These are phyloP conservation scores for Fusarium buharicum DNA, from an alignment of 2,329 filamentous ascomycete species.

Conservation along the genomic window DNA sequence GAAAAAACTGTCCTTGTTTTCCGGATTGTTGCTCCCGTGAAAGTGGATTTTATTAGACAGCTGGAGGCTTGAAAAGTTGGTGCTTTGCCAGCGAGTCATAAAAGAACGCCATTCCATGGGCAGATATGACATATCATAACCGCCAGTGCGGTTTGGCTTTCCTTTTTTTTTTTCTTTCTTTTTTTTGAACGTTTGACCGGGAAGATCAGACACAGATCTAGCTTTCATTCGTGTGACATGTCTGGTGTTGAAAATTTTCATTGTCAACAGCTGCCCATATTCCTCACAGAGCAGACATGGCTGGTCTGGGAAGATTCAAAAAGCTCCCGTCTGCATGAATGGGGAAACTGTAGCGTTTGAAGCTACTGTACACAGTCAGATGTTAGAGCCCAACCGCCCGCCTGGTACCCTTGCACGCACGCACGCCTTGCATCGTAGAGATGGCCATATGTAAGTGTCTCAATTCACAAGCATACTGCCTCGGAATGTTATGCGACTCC, in stretches of 20 bases:
- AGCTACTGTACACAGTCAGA: constrained; percentile 13
- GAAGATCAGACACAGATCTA: constrained; percentile 13
- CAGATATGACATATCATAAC: constrained; percentile 11
- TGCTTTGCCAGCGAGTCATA: constrained; percentile 12
- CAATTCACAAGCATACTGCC: constrained; percentile 14
- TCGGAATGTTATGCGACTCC: constrained; percentile 6
- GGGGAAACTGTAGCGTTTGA: constrained; percentile 3
- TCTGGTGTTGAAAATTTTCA: neutral
- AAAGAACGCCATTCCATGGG: neutral
- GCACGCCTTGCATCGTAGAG: constrained; percentile 5
- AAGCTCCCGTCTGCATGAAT: constrained; percentile 5
- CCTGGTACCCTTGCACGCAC: constrained; percentile 11
- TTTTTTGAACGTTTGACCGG: neutral
- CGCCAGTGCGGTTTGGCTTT: neutral
- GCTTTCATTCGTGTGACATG: constrained; percentile 4
- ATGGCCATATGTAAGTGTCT: constrained; percentile 11
- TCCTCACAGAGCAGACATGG: neutral
- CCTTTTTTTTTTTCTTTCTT: neutral
- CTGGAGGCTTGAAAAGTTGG: constrained; percentile 10
- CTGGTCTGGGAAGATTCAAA: neutral
- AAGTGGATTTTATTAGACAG: constrained; percentile 9
- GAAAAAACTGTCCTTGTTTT: constrained; percentile 15
- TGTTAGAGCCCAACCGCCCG: constrained; percentile 18
- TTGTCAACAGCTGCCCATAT: neutral
- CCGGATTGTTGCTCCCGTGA: constrained; percentile 12